Evolutionary conservation across 2,329 filamentous ascomycete genomes (phyloP), one percentile per base, ranked within the genome.

Genomic region (Colletotrichum sp.): DNA sequence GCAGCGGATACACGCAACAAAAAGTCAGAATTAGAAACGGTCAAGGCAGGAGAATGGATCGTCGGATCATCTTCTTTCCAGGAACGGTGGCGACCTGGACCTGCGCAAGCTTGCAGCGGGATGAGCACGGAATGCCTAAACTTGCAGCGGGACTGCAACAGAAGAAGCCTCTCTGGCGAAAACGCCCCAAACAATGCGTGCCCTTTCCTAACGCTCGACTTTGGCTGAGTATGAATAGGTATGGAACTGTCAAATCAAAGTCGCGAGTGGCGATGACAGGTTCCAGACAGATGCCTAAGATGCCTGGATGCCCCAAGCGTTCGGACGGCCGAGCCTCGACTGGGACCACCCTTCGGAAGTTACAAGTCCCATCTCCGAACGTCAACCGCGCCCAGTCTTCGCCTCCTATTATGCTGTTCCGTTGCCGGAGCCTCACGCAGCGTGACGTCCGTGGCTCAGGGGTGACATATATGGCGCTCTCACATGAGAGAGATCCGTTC

Each of bases 321-420:
- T 76, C 74, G 70, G 74, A 73, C 59, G 71, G 64, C 74, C 65
- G 74, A 69, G 64, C 36, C 44, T 34, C 59, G 18, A 30, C 1
- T 2, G 18, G 28, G 28, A 10, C 28, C 18, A 16, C 62, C 49
- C 32, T 69, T 76, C 32, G 64, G 70, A 65, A 64, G 70, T 69
- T 59, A 39, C 60, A 28, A 44, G 32, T n/a, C 28, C 39, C 70
- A 62, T 39, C 70, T 69, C 70, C 71, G 59, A 52, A 75, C 28
- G 36, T 39, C 30, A 30, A 28, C 44, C 57, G 36, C 52, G 34
- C 21, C 28, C 32, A 67, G 15, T 44, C 32, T 15, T 52, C 36
- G 24, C 36, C 18, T 49, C 24, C 24, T 36, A n/a, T 66, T 59
- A 26, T 28, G 55, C 26, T 59, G 21, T 26, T 26, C 59, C 28